These are phyloP conservation scores for Teunomyces atbi DNA, from an alignment of 805 yeast species.

Conservation along the genomic window DNA sequence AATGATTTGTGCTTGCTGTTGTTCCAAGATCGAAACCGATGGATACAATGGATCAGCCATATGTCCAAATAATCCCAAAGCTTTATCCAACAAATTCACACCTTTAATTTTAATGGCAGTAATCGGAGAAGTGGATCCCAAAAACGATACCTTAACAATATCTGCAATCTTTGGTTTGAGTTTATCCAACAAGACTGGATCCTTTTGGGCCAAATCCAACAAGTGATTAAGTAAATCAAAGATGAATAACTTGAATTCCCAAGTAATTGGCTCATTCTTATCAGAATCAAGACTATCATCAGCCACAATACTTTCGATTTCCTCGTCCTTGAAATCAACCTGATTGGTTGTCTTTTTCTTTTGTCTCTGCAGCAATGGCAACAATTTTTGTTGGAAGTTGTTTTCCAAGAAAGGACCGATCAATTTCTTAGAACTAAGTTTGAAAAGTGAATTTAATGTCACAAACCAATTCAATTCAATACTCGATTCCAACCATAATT, in stretches of 20 bases:
- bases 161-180: slow-evolving; percentile 54
- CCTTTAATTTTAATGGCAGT: slow-evolving; percentile 62
- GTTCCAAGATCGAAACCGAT: slow-evolving; percentile 71
- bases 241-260: slow-evolving; percentile 54
- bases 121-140: slow-evolving; percentile 75
- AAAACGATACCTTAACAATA: slow-evolving; percentile 72
- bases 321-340: slow-evolving; percentile 39
- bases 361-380: slow-evolving; percentile 42
- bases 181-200: slow-evolving; percentile 41
- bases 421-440: slow-evolving; percentile 42
- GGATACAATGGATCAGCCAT: slow-evolving; percentile 72
- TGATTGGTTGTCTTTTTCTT: slow-evolving; percentile 31
- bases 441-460: slow-evolving; percentile 50
- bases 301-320: slow-evolving; percentile 40
- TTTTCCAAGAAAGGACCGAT: slow-evolving; percentile 38
- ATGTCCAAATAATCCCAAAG: slow-evolving; percentile 59
- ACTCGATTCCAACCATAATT: slow-evolving; percentile 59
- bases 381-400: slow-evolving; percentile 38
- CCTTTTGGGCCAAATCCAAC: slow-evolving; percentile 38
- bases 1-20: slow-evolving; percentile 91
- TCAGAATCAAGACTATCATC: slow-evolving; percentile 31
- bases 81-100: slow-evolving; percentile 59
- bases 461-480: slow-evolving; percentile 56
- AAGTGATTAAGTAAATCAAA: slow-evolving; percentile 46
- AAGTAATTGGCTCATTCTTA: slow-evolving; percentile 54